A percentile compares a stretch with the other conserved stretches of the same genome.
These are phyloP conservation scores for sunflower (Helianthus annuus) DNA, from an alignment of 129 eudicot genomes.

Conservation along the genomic window HanXRQr2.0-SUNRISE NC_035440.2:54062543-54063042, in stretches of 20 bases:
- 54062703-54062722: background rate
- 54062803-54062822: background rate
- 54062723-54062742: slow-evolving; percentile 10
- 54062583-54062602: slow-evolving; percentile 62
- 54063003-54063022: slow-evolving; percentile 60
- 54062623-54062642: background rate
- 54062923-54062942: slow-evolving; percentile 57
- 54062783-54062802: background rate
- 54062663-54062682: slow-evolving; percentile 6
- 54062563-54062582: slow-evolving; percentile 97
- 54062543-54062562: slow-evolving; percentile 96
- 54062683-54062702: background rate
- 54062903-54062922: slow-evolving; percentile 42
- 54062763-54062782: background rate
- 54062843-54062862: background rate
- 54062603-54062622: slow-evolving; percentile 1
- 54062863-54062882: slow-evolving; percentile 52
- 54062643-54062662: background rate
- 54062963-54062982: slow-evolving; percentile 76
- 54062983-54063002: slow-evolving; percentile 62
- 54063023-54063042: slow-evolving; percentile 55
- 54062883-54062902: slow-evolving; percentile 43
- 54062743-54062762: background rate
- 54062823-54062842: background rate
- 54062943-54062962: slow-evolving; percentile 52